Evolutionary conservation across 2,329 filamentous ascomycete genomes (phyloP).

Genomic region (Setomelanomma holmii): DNA sequence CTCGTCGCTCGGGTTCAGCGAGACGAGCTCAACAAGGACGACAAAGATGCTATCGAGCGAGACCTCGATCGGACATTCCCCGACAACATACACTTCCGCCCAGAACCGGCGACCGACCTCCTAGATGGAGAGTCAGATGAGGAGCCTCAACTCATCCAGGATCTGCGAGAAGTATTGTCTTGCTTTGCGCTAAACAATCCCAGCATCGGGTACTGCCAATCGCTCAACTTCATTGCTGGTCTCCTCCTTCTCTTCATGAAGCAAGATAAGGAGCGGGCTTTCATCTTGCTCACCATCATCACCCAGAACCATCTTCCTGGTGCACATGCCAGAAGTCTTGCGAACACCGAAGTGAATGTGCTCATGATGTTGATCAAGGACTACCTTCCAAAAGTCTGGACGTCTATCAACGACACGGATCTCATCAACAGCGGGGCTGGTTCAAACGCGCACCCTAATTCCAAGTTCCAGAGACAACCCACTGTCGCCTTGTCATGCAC

Average conservation of each 20-base stretch:
- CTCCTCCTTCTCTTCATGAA: constrained; percentile 84
- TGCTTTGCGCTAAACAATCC: constrained; percentile 93
- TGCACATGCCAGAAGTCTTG: constrained; percentile 88
- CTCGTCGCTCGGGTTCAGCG: constrained; percentile 72
- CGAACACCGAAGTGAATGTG: constrained; percentile 92
- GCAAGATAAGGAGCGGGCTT: constrained; percentile 84
- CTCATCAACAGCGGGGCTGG: constrained; percentile 45
- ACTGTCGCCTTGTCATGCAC: constrained; percentile 93
- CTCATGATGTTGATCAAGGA: constrained; percentile 88
- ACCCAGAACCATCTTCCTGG: constrained; percentile 87
- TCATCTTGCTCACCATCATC: constrained; percentile 92
- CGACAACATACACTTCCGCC: constrained; percentile 90
- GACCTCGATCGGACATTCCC: constrained; percentile 94
- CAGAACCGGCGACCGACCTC: constrained; percentile 51
- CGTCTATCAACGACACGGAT: constrained; percentile 83
- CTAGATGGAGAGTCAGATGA: constrained; percentile 42
- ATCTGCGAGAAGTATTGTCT: constrained; percentile 83
- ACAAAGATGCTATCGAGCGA: constrained; percentile 89
- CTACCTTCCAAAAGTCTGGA: constrained; percentile 82
- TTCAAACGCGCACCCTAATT: constrained; percentile 42
- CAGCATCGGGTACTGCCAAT: constrained; percentile 92
- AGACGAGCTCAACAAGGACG: constrained; percentile 69
- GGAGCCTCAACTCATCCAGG: constrained; percentile 80
- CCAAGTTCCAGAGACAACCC: constrained; percentile 66
- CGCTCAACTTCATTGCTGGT: constrained; percentile 91